A percentile compares a stretch with the other conserved stretches of the same genome.
Conservation (phyloP, 1,139 yeast species). For the Suhomyces taliae region DNA sequence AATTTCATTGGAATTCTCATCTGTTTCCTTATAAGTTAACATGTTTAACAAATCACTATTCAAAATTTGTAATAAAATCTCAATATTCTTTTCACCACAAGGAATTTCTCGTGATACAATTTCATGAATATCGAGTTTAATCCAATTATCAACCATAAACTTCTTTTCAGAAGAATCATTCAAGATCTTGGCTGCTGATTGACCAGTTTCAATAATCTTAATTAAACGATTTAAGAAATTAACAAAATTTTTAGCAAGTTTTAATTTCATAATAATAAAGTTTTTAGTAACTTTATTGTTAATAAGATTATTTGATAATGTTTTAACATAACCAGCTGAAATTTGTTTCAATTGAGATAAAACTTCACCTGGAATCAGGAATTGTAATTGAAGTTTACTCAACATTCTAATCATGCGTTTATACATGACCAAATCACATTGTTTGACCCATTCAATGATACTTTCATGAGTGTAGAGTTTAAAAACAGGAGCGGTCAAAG, state of each 20-base stretch:
- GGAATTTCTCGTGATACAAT: constrained; percentile 58
- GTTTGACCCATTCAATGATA: constrained; percentile 59
- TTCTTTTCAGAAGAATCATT: constrained; percentile 46
- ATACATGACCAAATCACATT: constrained; percentile 67
- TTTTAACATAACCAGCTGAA: constrained; percentile 41
- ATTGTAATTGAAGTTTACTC: constrained; percentile 63
- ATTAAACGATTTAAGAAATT: constrained; percentile 57
- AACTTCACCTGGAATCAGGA: constrained; percentile 57
- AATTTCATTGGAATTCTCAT: constrained; percentile 9
- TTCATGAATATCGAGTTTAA: constrained; percentile 49
- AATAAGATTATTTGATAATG: constrained; percentile 33
- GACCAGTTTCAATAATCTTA: constrained; percentile 60
- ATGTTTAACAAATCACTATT: constrained; percentile 44
- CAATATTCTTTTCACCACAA: constrained; percentile 38
- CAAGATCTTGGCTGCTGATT: constrained; percentile 53
- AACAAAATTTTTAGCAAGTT: constrained; percentile 58
- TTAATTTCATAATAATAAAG: constrained; percentile 52
- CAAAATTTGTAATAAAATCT: constrained; percentile 40
- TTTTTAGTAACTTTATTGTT: constrained; percentile 49
- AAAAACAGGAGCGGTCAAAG: constrained; percentile 65
- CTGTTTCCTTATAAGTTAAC: constrained; percentile 21
- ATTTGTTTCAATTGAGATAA: constrained; percentile 49
- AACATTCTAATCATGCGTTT: constrained; percentile 61
- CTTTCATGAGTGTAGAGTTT: constrained; percentile 55
- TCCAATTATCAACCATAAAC: constrained; percentile 63